Evolutionary conservation across 441 rosid genomes (phyloP), one percentile per base, ranked within the genome.

Genomic region (Populus hybrid): DNA sequence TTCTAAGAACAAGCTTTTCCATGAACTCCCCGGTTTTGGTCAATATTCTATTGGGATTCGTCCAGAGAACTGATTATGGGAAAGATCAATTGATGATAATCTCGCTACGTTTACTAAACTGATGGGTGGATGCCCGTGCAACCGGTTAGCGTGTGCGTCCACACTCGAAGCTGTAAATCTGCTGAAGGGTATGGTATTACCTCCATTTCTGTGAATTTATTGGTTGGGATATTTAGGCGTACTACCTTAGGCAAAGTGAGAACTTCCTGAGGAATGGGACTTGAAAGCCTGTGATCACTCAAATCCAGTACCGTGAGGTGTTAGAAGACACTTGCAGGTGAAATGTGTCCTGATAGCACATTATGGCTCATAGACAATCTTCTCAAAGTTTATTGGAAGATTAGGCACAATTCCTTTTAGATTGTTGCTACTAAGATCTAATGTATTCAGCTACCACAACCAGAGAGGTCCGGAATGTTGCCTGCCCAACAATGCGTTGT

Each of bases 221-320:
- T 85, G 50, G 50, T 56, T 2, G 88, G 85, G 50, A 83, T 72
- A 45, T 87, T 78, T 4, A 83, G 68, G 45, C 20, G 72, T 21
- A n/a, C 67, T 50, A 80, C 40, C 33, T 24, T 9, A 5, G 88
- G 82, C 80, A 85, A 69, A 9, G 79, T 67, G 26, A 83, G 71
- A n/a, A 87, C 8, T 33, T 71, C 81, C 28, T 64, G 76, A 38
- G 73, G 64, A 21, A 91, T 73, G 45, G 74, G 23, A 45, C 90
- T 88, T n/a, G 89, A 75, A 76, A 91, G 76, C 80, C 88, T 88
- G 86, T 90, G 90, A 64, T 81, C 83, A 76, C 90, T 85, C 69
- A 88, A 68, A 71, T 89, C 90, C 61, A 88, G n/a, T 12, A 76
- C 64, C 38, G 73, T 75, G 59, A 87, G 88, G 11, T 80, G 79